These are phyloP conservation scores for Aplosporella prunicola DNA, from an alignment of 2,329 filamentous ascomycete species.

Conservation along the genomic window DNA sequence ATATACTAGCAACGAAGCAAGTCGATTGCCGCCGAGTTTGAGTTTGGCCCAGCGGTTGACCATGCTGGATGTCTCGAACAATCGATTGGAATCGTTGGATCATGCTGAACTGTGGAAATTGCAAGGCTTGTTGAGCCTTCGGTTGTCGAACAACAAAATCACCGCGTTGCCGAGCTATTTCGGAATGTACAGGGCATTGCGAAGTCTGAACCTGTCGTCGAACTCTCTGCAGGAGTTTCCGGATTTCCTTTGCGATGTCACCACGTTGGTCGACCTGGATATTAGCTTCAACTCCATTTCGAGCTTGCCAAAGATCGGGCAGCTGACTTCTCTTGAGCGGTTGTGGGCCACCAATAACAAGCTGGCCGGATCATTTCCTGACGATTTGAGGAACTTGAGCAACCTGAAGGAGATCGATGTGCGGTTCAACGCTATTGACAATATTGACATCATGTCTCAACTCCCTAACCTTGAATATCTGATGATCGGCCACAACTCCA, in stretches of 20 bases:
- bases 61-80: conserved; percentile 90
- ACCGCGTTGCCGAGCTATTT: conserved; percentile 74
- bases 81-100: conserved; percentile 77
- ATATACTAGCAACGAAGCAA: conserved; percentile 87
- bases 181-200: conserved; percentile 64
- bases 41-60: conserved; percentile 72
- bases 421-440: conserved; percentile 82
- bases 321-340: conserved; percentile 70
- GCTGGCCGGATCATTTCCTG: conserved; percentile 64
- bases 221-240: conserved; percentile 85
- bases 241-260: conserved; percentile 70
- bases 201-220: conserved; percentile 84
- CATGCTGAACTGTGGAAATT: conserved; percentile 72
- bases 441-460: conserved; percentile 76
- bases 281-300: conserved; percentile 93
- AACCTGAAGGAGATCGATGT: conserved; percentile 87
- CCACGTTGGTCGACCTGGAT: conserved; percentile 81
- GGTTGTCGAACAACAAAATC: conserved; percentile 86
- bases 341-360: conserved; percentile 95
- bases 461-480: conserved; percentile 82
- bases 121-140: conserved; percentile 72
- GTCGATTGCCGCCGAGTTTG: conserved; percentile 74
- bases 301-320: conserved; percentile 68
- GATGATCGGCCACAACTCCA: conserved; percentile 82
- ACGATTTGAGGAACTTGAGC: conserved; percentile 60